phyloP scores from a whole-genome alignment of 345 rosid species.

The Eucalyptus tenuipes region DNA sequence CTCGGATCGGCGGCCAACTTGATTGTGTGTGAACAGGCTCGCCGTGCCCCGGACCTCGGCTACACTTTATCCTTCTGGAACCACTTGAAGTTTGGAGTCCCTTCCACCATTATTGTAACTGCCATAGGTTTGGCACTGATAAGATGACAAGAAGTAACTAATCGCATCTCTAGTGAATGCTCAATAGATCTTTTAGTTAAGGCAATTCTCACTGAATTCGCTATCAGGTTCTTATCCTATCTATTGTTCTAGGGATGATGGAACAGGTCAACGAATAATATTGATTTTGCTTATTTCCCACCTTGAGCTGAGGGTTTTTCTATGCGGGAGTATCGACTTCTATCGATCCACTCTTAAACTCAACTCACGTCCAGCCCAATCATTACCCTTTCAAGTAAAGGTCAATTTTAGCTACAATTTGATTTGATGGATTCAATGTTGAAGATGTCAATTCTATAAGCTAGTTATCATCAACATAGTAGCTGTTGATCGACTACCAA shows the following conservation, averaged over 20 bases:
- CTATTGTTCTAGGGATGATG: neutral
- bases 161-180: neutral
- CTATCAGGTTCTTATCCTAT: neutral
- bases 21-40: slow-evolving; percentile 83
- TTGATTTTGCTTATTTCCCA: neutral
- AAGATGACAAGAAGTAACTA: neutral
- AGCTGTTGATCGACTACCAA: neutral
- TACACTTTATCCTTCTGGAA: slow-evolving; percentile 59
- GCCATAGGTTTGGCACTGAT: slow-evolving; percentile 44
- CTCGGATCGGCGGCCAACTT: slow-evolving; percentile 84
- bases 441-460: neutral
- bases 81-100: slow-evolving; percentile 70
- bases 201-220: neutral
- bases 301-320: neutral
- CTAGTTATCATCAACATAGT: neutral
- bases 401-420: neutral
- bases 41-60: slow-evolving; percentile 24
- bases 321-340: neutral
- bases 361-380: neutral
- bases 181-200: neutral
- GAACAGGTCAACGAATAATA: neutral
- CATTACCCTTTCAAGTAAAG: neutral
- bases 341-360: neutral
- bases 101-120: slow-evolving; percentile 51
- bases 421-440: neutral